Evolutionary conservation across 768 basidiomycete species (phyloP).

Genomic region (Auricularia sp.): DNA sequence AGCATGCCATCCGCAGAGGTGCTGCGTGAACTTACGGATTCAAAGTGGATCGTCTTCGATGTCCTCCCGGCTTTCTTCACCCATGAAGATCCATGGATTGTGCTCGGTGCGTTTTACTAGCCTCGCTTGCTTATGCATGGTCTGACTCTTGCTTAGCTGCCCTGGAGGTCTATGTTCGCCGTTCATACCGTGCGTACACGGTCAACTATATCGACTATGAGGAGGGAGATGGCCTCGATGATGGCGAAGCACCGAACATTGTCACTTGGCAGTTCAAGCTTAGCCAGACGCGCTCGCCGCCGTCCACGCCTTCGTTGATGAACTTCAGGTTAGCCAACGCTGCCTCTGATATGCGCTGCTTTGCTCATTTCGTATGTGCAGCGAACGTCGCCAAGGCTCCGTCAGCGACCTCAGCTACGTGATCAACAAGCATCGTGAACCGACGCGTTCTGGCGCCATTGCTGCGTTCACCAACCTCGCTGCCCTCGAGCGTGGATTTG

Average conservation of each 20-base stretch:
- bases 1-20: constrained; percentile 81
- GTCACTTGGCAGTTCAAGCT: constrained; percentile 96
- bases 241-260: constrained; percentile 69
- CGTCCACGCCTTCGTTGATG: constrained; percentile 63
- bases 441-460: constrained; percentile 82
- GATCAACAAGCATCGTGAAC: constrained; percentile 81
- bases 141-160: constrained; percentile 45
- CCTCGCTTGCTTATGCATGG: background rate
- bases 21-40: constrained; percentile 88
- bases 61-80: constrained; percentile 94
- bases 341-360: no score
- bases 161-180: constrained; percentile 90
- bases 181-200: constrained; percentile 90
- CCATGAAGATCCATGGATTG: constrained; percentile 74
- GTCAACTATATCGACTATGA: constrained; percentile 90
- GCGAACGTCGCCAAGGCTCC: constrained; percentile 75
- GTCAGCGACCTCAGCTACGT: constrained; percentile 94
- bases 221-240: constrained; percentile 77
- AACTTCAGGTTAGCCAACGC: constrained; percentile 29
- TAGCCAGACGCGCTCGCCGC: constrained; percentile 77
- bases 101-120: constrained; percentile 48
- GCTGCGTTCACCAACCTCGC: constrained; percentile 76
- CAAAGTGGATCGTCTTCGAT: constrained; percentile 93
- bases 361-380: constrained; percentile 12
- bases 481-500: constrained; percentile 63